These are phyloP conservation scores for Musa troglodytarum DNA, from an alignment of 176 grass and related monocot genomes.

Conservation along the genomic window DNA sequence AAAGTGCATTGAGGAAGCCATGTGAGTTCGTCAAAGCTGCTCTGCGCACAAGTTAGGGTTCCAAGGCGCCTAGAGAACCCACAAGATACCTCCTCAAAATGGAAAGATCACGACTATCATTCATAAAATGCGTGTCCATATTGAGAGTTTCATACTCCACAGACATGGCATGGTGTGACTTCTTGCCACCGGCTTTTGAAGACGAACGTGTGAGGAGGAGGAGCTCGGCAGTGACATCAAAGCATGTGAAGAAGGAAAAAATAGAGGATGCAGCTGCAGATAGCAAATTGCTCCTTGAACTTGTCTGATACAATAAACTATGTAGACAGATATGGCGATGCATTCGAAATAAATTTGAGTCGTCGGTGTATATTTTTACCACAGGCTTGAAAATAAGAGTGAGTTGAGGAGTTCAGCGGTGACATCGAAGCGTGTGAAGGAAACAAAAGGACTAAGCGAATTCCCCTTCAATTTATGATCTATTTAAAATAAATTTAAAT, in stretches of 20 bases:
- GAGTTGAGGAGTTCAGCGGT: conserved; percentile 16
- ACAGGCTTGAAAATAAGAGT: conserved; percentile 11
- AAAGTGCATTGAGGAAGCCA: not conserved
- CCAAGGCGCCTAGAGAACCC: conserved; percentile 7
- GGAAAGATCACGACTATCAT: not conserved
- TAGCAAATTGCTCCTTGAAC: too few species aligned
- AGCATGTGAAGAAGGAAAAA: not conserved
- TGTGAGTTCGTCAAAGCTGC: not conserved
- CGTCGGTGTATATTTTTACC: not conserved
- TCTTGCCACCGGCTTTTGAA: too few species aligned
- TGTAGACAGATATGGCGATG: too few species aligned
- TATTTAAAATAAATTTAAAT: too few species aligned
- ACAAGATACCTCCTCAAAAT: not conserved
- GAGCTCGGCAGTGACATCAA: conserved; percentile 25
- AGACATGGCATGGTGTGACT: not conserved
- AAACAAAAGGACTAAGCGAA: too few species aligned
- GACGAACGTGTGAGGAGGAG: not conserved
- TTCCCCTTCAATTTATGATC: too few species aligned
- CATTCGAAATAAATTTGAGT: too few species aligned
- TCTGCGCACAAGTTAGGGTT: conserved; percentile 5
- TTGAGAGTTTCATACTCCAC: not conserved
- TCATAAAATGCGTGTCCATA: not conserved
- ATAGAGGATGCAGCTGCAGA: too few species aligned
- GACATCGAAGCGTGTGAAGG: conserved; percentile 11
- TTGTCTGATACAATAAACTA: too few species aligned